Evolutionary conservation across 148 eudicot species (phyloP).

Genomic region (Pharnaceum exiguum): DNA sequence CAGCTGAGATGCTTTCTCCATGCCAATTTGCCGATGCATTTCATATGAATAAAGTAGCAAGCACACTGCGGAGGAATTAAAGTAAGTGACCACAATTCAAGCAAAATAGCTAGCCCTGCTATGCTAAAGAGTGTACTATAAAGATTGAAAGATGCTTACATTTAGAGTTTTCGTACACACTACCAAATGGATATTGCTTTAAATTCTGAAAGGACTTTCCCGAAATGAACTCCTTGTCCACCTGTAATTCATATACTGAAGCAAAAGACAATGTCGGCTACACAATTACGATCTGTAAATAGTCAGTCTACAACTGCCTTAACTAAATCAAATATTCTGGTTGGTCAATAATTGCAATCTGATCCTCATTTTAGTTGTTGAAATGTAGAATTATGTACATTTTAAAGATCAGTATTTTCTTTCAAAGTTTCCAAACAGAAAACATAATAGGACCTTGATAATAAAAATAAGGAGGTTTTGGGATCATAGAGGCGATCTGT

Average conservation of each 20-base stretch:
- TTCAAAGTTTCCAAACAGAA: too few species aligned
- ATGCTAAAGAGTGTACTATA: conserved; percentile 3
- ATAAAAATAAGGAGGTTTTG: too few species aligned
- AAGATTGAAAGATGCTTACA: conserved; percentile 50
- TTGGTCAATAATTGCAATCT: too few species aligned
- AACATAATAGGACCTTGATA: too few species aligned
- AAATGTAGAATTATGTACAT: too few species aligned
- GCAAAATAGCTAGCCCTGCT: conserved; percentile 6
- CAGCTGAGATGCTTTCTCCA: conserved; percentile 38
- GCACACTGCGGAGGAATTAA: conserved; percentile 48
- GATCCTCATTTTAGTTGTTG: too few species aligned
- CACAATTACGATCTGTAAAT: neutral
- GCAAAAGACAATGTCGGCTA: conserved; percentile 11
- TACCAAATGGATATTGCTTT: conserved; percentile 64
- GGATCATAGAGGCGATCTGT: too few species aligned
- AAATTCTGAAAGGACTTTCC: conserved; percentile 38
- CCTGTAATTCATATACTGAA: conserved; percentile 47
- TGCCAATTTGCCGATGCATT: conserved; percentile 57
- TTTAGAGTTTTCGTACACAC: conserved; percentile 71
- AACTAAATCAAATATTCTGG: neutral
- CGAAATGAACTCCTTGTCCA: conserved; percentile 46
- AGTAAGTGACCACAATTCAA: neutral
- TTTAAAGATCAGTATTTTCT: too few species aligned
- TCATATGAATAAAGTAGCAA: conserved; percentile 67
- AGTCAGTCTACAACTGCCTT: neutral